phyloP scores from a whole-genome alignment of 1,284 basidiomycete genomes.

The Cryptococcus wingfieldii region DNA sequence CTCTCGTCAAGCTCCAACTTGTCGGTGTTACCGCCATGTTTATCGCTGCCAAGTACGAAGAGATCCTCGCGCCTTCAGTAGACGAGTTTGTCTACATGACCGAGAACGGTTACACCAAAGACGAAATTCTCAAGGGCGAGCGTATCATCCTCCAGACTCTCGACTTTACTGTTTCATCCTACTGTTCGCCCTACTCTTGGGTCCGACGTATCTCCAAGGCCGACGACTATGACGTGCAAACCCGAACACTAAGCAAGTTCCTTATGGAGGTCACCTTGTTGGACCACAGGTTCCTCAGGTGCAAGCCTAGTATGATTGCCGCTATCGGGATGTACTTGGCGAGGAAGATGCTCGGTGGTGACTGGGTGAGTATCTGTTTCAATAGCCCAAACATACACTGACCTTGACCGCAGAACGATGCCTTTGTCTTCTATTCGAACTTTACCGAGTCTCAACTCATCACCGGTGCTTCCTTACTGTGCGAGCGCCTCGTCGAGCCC shows the following conservation, averaged over 20 bases:
- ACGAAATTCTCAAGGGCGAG: constrained; percentile 97
- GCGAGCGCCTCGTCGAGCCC: constrained; percentile 76
- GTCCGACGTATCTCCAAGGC: constrained; percentile 98
- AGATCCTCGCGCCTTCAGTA: constrained; percentile 72
- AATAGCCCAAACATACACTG: not conserved
- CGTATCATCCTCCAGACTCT: constrained; percentile 86
- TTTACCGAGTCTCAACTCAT: constrained; percentile 86
- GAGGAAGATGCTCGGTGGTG: constrained; percentile 81
- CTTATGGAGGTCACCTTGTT: constrained; percentile 93
- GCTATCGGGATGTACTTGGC: constrained; percentile 97
- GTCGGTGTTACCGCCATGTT: constrained; percentile 65
- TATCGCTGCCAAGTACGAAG: constrained; percentile 62
- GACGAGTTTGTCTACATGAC: constrained; percentile 98
- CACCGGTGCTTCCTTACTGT: constrained; percentile 74
- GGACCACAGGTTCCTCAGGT: constrained; percentile 88
- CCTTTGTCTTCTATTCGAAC: constrained; percentile 90
- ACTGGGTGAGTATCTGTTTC: constrained; percentile 68
- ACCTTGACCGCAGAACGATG: constrained; percentile 61
- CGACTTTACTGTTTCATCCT: constrained; percentile 91
- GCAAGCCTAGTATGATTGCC: constrained; percentile 91
- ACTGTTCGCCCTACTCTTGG: constrained; percentile 99
- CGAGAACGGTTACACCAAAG: constrained; percentile 84
- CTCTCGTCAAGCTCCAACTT: constrained; percentile 60
- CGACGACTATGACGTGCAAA: constrained; percentile 98
- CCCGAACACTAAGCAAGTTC: constrained; percentile 94